A percentile compares a stretch with the other conserved stretches of the same genome.
These are phyloP conservation scores for Rubia tinctorum DNA, from an alignment of 305 asterid genomes.

Conservation along the genomic window DNA sequence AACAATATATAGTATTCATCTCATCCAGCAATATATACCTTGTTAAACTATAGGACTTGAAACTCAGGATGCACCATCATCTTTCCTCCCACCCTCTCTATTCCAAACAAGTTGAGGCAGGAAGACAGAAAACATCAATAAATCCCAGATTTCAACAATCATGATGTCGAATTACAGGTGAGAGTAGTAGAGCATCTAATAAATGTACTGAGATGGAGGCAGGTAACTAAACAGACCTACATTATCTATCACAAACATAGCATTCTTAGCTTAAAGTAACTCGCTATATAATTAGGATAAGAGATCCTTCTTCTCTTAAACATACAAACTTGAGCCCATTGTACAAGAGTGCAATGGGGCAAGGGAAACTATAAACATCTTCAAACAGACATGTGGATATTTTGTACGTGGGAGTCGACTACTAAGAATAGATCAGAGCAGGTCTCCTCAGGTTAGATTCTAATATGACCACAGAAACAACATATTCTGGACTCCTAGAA, in stretches of 20 bases:
- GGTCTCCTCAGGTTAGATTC: too few relatives aligned
- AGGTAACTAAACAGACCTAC: background rate
- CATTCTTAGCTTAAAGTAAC: background rate
- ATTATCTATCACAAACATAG: background rate
- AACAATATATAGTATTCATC: background rate
- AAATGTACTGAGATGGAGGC: background rate
- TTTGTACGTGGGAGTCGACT: too few relatives aligned
- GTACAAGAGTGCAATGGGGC: background rate
- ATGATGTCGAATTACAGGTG: too few relatives aligned
- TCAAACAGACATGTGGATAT: background rate
- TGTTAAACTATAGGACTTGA: too few relatives aligned
- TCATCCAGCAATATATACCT: background rate
- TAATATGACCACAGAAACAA: background rate
- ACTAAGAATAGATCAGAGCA: too few relatives aligned
- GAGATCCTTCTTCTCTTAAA: background rate
- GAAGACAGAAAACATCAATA: background rate
- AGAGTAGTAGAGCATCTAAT: background rate
- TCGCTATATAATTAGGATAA: too few relatives aligned
- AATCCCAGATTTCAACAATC: background rate
- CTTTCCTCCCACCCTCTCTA: background rate
- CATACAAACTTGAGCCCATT: background rate
- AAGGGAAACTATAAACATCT: background rate
- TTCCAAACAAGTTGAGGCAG: background rate
- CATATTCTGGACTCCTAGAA: too few relatives aligned
- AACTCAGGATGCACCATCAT: too few relatives aligned